Evolutionary conservation across 306 rosid species (phyloP).

Genomic region (Pueraria montana): DNA sequence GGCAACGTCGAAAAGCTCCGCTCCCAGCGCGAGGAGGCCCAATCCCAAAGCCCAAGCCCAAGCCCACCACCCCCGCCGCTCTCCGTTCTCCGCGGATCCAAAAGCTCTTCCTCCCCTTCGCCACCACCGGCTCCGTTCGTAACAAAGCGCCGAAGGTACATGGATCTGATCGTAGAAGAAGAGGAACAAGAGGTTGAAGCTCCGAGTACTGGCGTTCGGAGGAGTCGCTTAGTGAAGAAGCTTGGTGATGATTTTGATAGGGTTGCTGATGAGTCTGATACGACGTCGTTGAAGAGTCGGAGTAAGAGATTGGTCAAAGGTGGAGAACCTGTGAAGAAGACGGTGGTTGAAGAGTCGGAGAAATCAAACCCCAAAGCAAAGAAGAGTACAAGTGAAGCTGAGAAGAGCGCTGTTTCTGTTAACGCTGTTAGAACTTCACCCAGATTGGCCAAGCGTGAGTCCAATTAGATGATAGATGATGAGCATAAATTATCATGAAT

Average conservation of each 20-base stretch:
- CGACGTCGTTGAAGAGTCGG: slow-evolving; percentile 36
- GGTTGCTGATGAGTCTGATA: slow-evolving; percentile 58
- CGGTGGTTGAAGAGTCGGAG: not conserved
- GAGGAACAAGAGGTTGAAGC: not conserved
- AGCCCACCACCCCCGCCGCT: no score
- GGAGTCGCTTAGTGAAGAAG: slow-evolving; percentile 78
- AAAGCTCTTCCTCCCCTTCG: slow-evolving; percentile 40
- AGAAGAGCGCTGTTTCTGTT: not conserved
- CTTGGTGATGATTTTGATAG: slow-evolving; percentile 84
- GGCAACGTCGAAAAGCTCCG: slow-evolving; percentile 78
- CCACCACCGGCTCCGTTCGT: slow-evolving; percentile 83
- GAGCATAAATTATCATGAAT: no score
- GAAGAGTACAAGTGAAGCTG: slow-evolving; percentile 21
- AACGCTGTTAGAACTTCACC: slow-evolving; percentile 62
- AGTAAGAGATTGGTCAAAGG: slow-evolving; percentile 45
- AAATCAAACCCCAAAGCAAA: slow-evolving; percentile 24
- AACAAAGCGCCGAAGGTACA: slow-evolving; percentile 57
- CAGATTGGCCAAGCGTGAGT: slow-evolving; percentile 61
- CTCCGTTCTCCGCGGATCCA: not conserved
- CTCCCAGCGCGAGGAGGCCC: slow-evolving; percentile 54
- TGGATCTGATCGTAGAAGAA: slow-evolving; percentile 42
- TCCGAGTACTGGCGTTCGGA: slow-evolving; percentile 33
- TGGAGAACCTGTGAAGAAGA: not conserved
- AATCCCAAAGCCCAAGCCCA: not conserved
- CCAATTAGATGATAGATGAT: no score